A percentile compares a stretch with the other conserved stretches of the same genome.
Evolutionary conservation across 2,329 filamentous ascomycete genomes (phyloP).

Genomic region (Parastagonospora avenae): DNA sequence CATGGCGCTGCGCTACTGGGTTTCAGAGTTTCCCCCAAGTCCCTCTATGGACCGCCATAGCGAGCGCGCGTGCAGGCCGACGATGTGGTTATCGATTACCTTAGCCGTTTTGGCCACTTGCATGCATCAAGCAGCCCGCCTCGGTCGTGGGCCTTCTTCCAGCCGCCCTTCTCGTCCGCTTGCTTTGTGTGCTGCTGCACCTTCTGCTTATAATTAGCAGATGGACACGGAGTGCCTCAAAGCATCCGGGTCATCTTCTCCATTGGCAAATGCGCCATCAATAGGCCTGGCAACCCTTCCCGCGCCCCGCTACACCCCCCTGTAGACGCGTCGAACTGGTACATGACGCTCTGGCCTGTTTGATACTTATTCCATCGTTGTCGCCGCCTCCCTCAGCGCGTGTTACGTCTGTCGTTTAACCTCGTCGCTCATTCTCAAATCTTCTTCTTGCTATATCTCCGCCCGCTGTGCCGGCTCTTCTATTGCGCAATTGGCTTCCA

Average conservation of each 20-base stretch:
- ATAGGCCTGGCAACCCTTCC: conserved; percentile 13
- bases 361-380: conserved; percentile 37
- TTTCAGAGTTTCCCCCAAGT: conserved; percentile 16
- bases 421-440: conserved; percentile 31
- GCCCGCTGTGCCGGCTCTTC: conserved; percentile 6
- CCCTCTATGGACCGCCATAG: conserved; percentile 1
- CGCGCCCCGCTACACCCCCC: conserved; percentile 16
- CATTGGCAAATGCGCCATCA: conserved; percentile 30
- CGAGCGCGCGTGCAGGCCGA: conserved; percentile 13
- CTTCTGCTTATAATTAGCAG: background rate
- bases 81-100: conserved; percentile 17
- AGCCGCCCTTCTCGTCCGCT: background rate
- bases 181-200: background rate
- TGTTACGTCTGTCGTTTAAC: conserved; percentile 26
- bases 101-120: conserved; percentile 7
- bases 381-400: conserved; percentile 17
- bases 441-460: conserved; percentile 19
- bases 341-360: conserved; percentile 29
- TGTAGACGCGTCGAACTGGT: conserved; percentile 9
- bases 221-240: background rate
- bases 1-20: background rate
- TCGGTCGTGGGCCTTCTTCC: background rate
- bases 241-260: conserved; percentile 18
- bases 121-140: conserved; percentile 7
- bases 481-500: conserved; percentile 7